These are phyloP conservation scores for Cyclospora cayetanensis DNA, from an alignment of 169 alveolate genomes.

Conservation along the genomic window DNA sequence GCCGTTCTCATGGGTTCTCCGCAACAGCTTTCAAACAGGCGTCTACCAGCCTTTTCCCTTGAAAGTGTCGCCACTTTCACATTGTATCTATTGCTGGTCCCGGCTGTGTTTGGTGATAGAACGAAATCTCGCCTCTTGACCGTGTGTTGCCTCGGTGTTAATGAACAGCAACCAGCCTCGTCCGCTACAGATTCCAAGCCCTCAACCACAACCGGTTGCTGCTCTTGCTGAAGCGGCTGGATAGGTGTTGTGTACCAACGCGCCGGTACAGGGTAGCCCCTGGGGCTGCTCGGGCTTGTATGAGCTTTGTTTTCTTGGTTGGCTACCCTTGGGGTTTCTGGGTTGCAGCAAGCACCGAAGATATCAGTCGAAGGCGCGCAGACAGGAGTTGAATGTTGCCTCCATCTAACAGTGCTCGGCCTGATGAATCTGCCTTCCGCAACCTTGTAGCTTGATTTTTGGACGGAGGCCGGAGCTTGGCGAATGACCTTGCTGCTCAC, in stretches of 20 bases:
- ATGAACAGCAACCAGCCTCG: constrained; percentile 15
- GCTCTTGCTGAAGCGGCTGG: constrained; percentile 32
- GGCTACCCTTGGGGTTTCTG: background rate
- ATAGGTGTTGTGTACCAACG: background rate
- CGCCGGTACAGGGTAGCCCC: background rate
- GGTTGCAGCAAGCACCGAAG: constrained; percentile 1
- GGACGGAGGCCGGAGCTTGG: background rate
- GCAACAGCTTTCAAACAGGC: background rate
- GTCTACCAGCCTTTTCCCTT: background rate
- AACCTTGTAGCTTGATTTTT: background rate
- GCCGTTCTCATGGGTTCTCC: background rate
- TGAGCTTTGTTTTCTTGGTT: background rate
- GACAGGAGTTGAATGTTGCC: background rate
- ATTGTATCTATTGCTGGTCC: background rate
- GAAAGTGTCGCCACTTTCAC: constrained; percentile 6
- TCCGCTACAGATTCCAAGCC: constrained; percentile 2
- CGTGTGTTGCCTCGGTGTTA: background rate
- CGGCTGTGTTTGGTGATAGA: background rate
- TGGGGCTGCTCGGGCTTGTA: background rate
- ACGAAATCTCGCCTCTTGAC: background rate
- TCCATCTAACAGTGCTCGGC: background rate
- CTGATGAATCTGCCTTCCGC: background rate
- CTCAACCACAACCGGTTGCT: background rate
- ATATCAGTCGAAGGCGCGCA: background rate
- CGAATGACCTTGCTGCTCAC: background rate